These are phyloP conservation scores for Amniculicola lignicola DNA, from an alignment of 495 filamentous ascomycete species.

Conservation along the genomic window DNA sequence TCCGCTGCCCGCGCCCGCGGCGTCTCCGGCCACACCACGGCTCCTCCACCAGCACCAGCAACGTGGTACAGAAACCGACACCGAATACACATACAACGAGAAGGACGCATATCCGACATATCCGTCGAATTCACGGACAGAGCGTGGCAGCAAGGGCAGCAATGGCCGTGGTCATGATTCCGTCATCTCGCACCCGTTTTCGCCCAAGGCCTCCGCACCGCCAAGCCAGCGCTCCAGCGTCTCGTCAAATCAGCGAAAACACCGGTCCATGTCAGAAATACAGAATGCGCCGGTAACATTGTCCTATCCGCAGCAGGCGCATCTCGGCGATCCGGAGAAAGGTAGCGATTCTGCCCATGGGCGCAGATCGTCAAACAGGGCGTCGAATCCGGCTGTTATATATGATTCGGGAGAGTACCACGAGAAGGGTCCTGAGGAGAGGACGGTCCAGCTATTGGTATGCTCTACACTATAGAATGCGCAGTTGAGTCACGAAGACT, in stretches of 20 bases:
- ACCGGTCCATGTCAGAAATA: slow-evolving; percentile 1
- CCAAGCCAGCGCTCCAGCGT: slow-evolving; percentile 30
- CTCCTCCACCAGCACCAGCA: slow-evolving; percentile 15
- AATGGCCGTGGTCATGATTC: slow-evolving; percentile 20
- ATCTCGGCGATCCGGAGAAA: slow-evolving; percentile 26
- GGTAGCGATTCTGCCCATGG: slow-evolving; percentile 5
- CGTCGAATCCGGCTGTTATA: slow-evolving; percentile 20
- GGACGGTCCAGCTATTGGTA: slow-evolving; percentile 29
- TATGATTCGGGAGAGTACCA: slow-evolving; percentile 26
- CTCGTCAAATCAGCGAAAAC: slow-evolving; percentile 17
- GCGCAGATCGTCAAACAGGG: slow-evolving; percentile 5
- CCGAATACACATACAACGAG: slow-evolving; percentile 11
- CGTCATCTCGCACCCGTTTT: slow-evolving; percentile 30
- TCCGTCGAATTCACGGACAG: neutral
- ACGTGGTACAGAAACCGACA: slow-evolving; percentile 1
- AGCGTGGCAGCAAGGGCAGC: slow-evolving; percentile 16
- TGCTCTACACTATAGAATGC: neutral
- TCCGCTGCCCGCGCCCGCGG: slow-evolving; percentile 26
- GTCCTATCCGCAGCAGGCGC: slow-evolving; percentile 19
- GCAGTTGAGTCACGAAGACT: neutral
- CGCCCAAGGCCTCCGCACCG: slow-evolving; percentile 23
- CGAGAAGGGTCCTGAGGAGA: slow-evolving; percentile 24
- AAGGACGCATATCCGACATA: slow-evolving; percentile 8
- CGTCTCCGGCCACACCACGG: slow-evolving; percentile 11
- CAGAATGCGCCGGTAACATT: slow-evolving; percentile 7